A percentile compares a stretch with the other conserved stretches of the same genome.
These are phyloP conservation scores for Oryza glumipatula DNA, from an alignment of 176 grass and related monocot genomes.

Conservation along the genomic window DNA sequence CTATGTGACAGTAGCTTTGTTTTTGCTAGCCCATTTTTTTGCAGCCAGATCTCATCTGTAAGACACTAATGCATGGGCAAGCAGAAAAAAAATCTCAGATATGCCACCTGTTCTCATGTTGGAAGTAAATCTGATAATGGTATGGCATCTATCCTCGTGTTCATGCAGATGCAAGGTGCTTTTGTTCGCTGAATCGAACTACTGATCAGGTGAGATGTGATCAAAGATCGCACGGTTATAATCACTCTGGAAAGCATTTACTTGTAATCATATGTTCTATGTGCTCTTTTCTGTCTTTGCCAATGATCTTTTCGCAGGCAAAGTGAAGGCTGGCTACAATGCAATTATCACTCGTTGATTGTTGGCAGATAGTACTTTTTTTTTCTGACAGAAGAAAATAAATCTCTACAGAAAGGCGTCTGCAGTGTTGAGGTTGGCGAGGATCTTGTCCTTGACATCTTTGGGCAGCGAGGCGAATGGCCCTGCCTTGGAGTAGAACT, in stretches of 20 bases:
- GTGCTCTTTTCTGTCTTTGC: not conserved
- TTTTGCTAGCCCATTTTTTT: conserved; percentile 12
- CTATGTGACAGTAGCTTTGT: conserved; percentile 30
- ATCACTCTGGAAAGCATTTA: not conserved
- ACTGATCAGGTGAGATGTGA: not conserved
- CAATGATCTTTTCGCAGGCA: not conserved
- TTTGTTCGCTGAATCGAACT: not conserved
- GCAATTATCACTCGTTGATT: not conserved
- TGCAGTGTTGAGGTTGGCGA: conserved; percentile 69
- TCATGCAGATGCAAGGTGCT: not conserved
- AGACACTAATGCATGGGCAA: conserved; percentile 31
- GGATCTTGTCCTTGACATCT: conserved; percentile 66
- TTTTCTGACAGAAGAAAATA: not conserved
- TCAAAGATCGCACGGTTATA: not conserved
- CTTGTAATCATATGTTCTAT: not conserved
- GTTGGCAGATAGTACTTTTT: not conserved
- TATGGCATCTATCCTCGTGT: not conserved
- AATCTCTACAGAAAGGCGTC: conserved; percentile 60
- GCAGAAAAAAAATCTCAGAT: conserved; percentile 2
- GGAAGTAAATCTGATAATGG: conserved; percentile 1
- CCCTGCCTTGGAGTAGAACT: conserved; percentile 89
- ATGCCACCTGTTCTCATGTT: not conserved
- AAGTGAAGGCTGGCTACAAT: not conserved
- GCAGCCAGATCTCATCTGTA: conserved; percentile 34
- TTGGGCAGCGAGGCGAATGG: conserved; percentile 66